Percentiles rank a stretch among this genome's conserved stretches.
Evolutionary conservation across 148 eudicot species (phyloP).

Genomic region (Rhododendron williamsianum): DNA sequence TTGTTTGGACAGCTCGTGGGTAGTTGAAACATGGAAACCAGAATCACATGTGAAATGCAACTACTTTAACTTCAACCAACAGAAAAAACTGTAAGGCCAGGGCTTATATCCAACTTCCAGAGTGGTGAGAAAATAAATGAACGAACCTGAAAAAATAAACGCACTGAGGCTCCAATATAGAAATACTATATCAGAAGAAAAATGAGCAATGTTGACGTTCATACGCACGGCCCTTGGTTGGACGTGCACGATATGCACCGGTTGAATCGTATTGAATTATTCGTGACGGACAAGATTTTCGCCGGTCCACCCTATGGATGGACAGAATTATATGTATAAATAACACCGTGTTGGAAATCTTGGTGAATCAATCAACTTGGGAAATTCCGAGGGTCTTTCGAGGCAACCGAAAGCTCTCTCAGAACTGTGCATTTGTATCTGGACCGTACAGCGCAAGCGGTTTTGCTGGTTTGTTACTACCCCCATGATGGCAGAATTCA

Average conservation of each 20-base stretch:
- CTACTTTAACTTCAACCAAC: constrained; percentile 1
- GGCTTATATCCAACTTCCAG: background rate
- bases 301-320: no score
- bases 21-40: background rate
- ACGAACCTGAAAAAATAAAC: background rate
- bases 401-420: background rate
- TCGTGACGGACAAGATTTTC: background rate
- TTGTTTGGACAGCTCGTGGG: background rate
- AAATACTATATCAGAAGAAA: background rate
- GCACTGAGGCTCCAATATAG: background rate
- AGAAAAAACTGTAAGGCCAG: background rate
- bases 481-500: no score
- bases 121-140: background rate
- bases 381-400: background rate
- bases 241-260: background rate
- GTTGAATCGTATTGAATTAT: background rate
- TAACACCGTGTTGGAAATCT: background rate
- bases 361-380: background rate
- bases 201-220: background rate
- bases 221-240: no score
- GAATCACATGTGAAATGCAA: background rate
- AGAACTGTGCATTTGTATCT: no score
- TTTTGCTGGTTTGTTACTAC: no score
- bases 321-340: no score
- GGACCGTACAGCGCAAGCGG: no score